A percentile compares a stretch with the other conserved stretches of the same genome.
phyloP scores from a whole-genome alignment of 2,329 filamentous ascomycete genomes.

The Hortaea sp. region DNA sequence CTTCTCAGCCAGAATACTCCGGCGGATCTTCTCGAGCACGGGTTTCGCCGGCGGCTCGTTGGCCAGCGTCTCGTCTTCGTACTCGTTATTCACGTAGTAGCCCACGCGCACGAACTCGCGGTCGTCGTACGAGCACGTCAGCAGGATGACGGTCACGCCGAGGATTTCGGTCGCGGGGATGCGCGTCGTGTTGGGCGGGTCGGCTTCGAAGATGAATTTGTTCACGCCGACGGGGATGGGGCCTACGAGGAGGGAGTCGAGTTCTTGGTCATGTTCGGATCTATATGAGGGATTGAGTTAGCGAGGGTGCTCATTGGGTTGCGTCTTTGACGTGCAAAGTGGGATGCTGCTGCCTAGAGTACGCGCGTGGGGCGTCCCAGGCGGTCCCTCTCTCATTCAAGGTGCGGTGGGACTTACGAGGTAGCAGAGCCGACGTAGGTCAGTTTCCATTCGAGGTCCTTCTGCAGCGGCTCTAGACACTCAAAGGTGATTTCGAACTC shows the following conservation, averaged over 20 bases:
- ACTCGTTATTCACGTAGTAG: constrained; percentile 99
- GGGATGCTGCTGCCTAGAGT: neutral
- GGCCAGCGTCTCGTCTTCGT: constrained; percentile 81
- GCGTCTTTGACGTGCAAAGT: neutral
- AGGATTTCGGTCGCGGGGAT: constrained; percentile 94
- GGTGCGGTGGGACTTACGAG: constrained; percentile 52
- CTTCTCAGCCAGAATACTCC: constrained; percentile 94
- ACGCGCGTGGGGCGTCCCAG: too few species aligned
- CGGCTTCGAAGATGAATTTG: constrained; percentile 96
- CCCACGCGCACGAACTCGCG: constrained; percentile 96
- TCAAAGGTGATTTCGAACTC: constrained; percentile 99
- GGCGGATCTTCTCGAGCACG: constrained; percentile 79
- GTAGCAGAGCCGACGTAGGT: constrained; percentile 98
- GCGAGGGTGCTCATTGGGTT: neutral
- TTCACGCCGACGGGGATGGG: constrained; percentile 97
- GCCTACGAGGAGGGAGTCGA: constrained; percentile 90
- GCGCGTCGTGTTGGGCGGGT: constrained; percentile 77
- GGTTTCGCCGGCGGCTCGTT: constrained; percentile 87
- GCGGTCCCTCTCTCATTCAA: neutral
- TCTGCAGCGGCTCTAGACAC: constrained; percentile 87
- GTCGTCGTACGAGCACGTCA: constrained; percentile 92
- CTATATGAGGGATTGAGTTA: constrained; percentile 34
- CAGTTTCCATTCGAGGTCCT: constrained; percentile 98
- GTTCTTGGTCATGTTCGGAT: constrained; percentile 95
- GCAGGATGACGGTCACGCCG: constrained; percentile 90